Conservation (phyloP, 345 rosid species). For the thale cress (Arabidopsis thaliana) region DNA sequence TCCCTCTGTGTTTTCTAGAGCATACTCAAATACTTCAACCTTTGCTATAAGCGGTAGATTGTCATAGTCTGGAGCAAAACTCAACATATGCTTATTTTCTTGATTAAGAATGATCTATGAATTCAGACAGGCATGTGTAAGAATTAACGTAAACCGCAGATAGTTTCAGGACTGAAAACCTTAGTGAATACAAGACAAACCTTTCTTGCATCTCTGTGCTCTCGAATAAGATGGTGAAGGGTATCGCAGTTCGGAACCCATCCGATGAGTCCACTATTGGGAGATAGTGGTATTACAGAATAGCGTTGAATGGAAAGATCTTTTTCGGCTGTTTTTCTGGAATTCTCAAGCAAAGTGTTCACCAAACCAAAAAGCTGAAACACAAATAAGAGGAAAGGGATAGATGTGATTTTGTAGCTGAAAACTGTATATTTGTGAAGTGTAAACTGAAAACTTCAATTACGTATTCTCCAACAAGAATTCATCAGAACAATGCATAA, state of each 20-base stretch:
- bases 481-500: constrained; percentile 11
- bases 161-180: constrained; percentile 23
- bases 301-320: constrained; percentile 90
- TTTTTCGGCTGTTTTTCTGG: constrained; percentile 88
- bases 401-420: constrained; percentile 19
- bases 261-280: constrained; percentile 93
- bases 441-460: constrained; percentile 8
- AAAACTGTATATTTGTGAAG: constrained; percentile 12
- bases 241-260: constrained; percentile 99
- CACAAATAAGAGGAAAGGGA: constrained; percentile 26
- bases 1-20: constrained; percentile 90
- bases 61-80: constrained; percentile 94
- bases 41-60: constrained; percentile 90
- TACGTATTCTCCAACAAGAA: constrained; percentile 26
- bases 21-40: constrained; percentile 92
- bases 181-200: constrained; percentile 49
- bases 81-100: constrained; percentile 91
- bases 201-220: constrained; percentile 94
- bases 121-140: constrained; percentile 34
- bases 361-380: constrained; percentile 94
- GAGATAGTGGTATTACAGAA: constrained; percentile 90
- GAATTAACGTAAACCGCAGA: constrained; percentile 13
- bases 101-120: constrained; percentile 86
- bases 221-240: constrained; percentile 88
- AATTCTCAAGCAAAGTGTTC: constrained; percentile 85